Evolutionary conservation across 441 rosid species (phyloP).

Genomic region (Gossypium davidsonii): DNA sequence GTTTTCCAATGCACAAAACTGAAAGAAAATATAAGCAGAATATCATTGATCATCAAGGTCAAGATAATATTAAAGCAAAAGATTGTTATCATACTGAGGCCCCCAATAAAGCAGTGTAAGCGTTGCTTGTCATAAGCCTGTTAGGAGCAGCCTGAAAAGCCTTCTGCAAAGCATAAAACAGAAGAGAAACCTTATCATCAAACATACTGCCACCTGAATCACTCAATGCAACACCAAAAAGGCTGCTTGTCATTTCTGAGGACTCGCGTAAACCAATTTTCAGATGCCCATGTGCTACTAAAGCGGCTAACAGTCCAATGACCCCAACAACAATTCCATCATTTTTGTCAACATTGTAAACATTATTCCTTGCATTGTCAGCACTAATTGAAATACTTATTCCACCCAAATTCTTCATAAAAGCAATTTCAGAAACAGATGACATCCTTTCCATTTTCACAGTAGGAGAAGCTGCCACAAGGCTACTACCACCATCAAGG

Average conservation of each 20-base stretch:
- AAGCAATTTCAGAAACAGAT: constrained; percentile 59
- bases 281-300: constrained; percentile 70
- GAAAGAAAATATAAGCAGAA: constrained; percentile 4
- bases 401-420: constrained; percentile 69
- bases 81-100: constrained; percentile 62
- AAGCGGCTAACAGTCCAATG: constrained; percentile 81
- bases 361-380: constrained; percentile 93
- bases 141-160: constrained; percentile 92
- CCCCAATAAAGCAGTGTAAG: constrained; percentile 80
- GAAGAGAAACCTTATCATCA: constrained; percentile 88
- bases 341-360: constrained; percentile 73
- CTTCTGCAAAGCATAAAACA: constrained; percentile 86
- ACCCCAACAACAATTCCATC: constrained; percentile 86
- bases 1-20: not conserved
- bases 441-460: constrained; percentile 45
- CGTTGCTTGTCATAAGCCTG: constrained; percentile 77
- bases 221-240: constrained; percentile 56
- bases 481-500: constrained; percentile 21
- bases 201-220: constrained; percentile 86
- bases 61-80: constrained; percentile 1
- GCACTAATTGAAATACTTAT: constrained; percentile 91
- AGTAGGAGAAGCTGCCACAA: constrained; percentile 32
- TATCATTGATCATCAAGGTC: constrained; percentile 7
- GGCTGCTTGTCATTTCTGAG: constrained; percentile 52
- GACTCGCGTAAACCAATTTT: constrained; percentile 49